Evolutionary conservation across 352 stramenopile genomes (phyloP).

Genomic region (Pythium monospermum): DNA sequence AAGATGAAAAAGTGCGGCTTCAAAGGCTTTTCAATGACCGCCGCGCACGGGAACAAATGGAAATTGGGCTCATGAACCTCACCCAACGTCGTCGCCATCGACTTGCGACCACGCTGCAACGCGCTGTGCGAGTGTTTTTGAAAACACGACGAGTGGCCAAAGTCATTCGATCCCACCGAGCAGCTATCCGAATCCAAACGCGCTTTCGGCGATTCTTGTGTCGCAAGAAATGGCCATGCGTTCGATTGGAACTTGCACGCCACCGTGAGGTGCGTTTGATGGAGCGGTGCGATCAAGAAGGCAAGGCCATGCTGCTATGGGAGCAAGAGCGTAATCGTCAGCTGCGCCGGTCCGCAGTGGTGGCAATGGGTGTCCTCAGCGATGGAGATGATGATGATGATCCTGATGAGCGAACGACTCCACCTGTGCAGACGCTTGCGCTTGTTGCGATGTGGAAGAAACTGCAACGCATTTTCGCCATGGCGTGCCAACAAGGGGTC

Average conservation of each 20-base stretch:
- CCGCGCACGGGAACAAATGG: slow-evolving; percentile 12
- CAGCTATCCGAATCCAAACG: slow-evolving; percentile 28
- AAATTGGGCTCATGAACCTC: slow-evolving; percentile 11
- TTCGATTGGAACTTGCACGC: slow-evolving; percentile 13
- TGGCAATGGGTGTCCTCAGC: neutral
- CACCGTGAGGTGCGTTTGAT: slow-evolving; percentile 26
- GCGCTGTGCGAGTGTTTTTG: slow-evolving; percentile 20
- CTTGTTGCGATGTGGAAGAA: slow-evolving; percentile 48
- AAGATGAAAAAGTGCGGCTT: slow-evolving; percentile 54
- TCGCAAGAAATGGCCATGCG: slow-evolving; percentile 19
- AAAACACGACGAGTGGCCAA: neutral
- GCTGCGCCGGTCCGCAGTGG: neutral
- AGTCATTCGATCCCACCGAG: neutral
- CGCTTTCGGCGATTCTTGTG: slow-evolving; percentile 25
- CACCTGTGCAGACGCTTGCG: slow-evolving; percentile 13
- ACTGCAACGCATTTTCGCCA: slow-evolving; percentile 40
- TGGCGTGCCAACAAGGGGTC: slow-evolving; percentile 23
- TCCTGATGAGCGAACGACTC: slow-evolving; percentile 11
- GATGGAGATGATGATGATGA: neutral
- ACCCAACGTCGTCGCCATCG: slow-evolving; percentile 16
- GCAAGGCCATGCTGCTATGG: neutral
- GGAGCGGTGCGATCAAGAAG: slow-evolving; percentile 32
- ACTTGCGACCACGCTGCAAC: slow-evolving; percentile 26
- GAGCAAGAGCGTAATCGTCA: slow-evolving; percentile 1
- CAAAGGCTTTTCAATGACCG: slow-evolving; percentile 34